Evolutionary conservation across 2,329 filamentous ascomycete genomes (phyloP).

Genomic region (Aspergillus sojae): DNA sequence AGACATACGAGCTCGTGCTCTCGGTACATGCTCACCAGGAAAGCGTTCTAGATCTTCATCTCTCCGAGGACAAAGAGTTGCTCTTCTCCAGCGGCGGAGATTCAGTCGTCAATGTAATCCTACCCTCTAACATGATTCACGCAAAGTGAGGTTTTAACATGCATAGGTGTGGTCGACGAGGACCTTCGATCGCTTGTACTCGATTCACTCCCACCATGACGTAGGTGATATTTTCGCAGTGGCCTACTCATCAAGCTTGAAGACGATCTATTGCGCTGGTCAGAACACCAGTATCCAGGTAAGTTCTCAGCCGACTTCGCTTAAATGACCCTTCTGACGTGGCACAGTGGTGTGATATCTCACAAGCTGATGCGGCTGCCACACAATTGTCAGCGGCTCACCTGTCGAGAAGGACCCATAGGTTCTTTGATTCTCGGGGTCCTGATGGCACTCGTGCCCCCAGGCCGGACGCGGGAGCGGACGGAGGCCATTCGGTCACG

Average conservation of each 20-base stretch:
- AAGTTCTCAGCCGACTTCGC: constrained; percentile 9
- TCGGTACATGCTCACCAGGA: constrained; percentile 88
- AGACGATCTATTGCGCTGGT: constrained; percentile 86
- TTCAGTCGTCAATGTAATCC: constrained; percentile 76
- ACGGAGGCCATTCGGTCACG: constrained; percentile 51
- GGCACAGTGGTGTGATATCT: constrained; percentile 72
- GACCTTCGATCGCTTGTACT: constrained; percentile 76
- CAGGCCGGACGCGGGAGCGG: constrained; percentile 63
- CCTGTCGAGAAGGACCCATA: constrained; percentile 75
- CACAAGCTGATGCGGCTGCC: constrained; percentile 64
- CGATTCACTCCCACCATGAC: constrained; percentile 91
- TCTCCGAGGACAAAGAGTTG: constrained; percentile 73
- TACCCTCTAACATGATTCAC: background rate
- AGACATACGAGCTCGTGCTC: constrained; percentile 78
- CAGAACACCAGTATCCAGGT: constrained; percentile 91
- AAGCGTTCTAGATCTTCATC: constrained; percentile 81
- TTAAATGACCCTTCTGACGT: background rate
- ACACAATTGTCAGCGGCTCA: constrained; percentile 68
- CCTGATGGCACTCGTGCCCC: constrained; percentile 81
- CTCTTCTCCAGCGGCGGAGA: constrained; percentile 94
- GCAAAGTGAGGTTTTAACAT: constrained; percentile 12
- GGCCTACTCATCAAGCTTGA: constrained; percentile 77
- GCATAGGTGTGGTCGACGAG: constrained; percentile 75
- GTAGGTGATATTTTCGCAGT: constrained; percentile 95
- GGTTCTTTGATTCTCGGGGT: constrained; percentile 90